phyloP scores from a whole-genome alignment of 1,139 yeast genomes.

The Yamadazyma buinensis region DNA sequence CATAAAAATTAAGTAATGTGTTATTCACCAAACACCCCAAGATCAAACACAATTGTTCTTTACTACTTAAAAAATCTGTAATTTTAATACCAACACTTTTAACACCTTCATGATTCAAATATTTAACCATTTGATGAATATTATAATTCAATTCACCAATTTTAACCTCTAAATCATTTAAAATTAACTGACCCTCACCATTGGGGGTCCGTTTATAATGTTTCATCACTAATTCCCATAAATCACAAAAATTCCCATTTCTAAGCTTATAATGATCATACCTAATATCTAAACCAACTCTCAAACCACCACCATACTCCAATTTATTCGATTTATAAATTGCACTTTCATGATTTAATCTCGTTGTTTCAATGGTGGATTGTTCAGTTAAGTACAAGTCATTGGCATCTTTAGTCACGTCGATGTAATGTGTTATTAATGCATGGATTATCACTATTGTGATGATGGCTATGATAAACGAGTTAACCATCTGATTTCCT shows the following conservation, averaged over 20 bases:
- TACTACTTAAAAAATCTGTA: slow-evolving; percentile 15
- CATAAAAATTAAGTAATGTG: slow-evolving; percentile 20
- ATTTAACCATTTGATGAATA: slow-evolving; percentile 16
- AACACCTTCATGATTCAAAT: slow-evolving; percentile 13
- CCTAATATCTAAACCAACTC: slow-evolving; percentile 64
- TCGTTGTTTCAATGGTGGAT: slow-evolving; percentile 51
- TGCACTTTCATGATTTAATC: slow-evolving; percentile 59
- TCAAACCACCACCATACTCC: slow-evolving; percentile 57
- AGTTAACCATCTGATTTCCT: slow-evolving; percentile 4
- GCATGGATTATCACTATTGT: slow-evolving; percentile 18
- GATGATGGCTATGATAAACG: slow-evolving; percentile 16
- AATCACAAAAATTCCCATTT: slow-evolving; percentile 65
- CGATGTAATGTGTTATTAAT: slow-evolving; percentile 22
- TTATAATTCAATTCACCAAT: slow-evolving; percentile 24
- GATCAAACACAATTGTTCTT: slow-evolving; percentile 20
- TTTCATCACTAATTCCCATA: slow-evolving; percentile 48
- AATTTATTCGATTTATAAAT: slow-evolving; percentile 61
- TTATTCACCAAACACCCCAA: slow-evolving; percentile 29
- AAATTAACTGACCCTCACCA: slow-evolving; percentile 11
- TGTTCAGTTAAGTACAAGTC: slow-evolving; percentile 59
- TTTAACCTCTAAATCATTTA: slow-evolving; percentile 17
- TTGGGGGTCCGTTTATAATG: slow-evolving; percentile 11
- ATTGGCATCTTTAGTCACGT: slow-evolving; percentile 45
- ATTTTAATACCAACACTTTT: slow-evolving; percentile 17
- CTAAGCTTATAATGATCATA: slow-evolving; percentile 58